Evolutionary conservation across 208 protist genomes (phyloP), one percentile per base, ranked within the genome.

Genomic region (Trypanosoma theileri): DNA sequence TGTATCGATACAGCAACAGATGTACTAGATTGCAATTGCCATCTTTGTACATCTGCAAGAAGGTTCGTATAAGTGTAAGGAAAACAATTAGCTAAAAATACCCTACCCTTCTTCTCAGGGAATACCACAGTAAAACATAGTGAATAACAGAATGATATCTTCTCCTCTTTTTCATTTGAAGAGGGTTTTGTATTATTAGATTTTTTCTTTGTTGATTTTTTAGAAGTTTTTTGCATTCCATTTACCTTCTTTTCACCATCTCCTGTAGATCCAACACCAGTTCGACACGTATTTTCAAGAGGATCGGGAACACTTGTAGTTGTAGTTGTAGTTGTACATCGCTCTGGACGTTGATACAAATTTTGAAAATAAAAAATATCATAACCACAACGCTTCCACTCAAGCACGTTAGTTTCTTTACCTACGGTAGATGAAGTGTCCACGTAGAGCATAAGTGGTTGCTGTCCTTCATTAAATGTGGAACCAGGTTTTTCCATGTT

Each of bases 31-130:
- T 71, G 59, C 11, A 45, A 40, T 45, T 76, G 60, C 66, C 61
- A 71, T n/a, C 46, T 6, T n/a, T 69, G 70, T n/a, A 91, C 55
- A 56, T 82, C 73, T n/a, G 45, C 21, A 19, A 97, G 48, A 50
- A 98, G 69, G 58, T 97, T 85, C 12, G 89, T 92, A 87, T 98
- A 99, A 0, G 96, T 98, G 80, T 98, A 99, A 1, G 98, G 98
- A 59, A 96, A 98, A 62, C 86, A 98, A 80, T 99, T 97, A 4
- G 95, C 88, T 16, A 99, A 73, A 81, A 94, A 99, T 12, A 90
- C 81, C 11, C 54, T 75, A 22, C 98, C 97, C 42, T 68, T 70
- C 14, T 69, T 71, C 52, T 92, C 16, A 31, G 83, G 83, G 82
- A 98, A 96, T n/a, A 54, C 73, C 11, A 98, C 68, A 21, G 69